Evolutionary conservation across 2,329 filamentous ascomycete genomes (phyloP), one percentile per base, ranked within the genome.

Genomic region (Alternaria arbusti): DNA sequence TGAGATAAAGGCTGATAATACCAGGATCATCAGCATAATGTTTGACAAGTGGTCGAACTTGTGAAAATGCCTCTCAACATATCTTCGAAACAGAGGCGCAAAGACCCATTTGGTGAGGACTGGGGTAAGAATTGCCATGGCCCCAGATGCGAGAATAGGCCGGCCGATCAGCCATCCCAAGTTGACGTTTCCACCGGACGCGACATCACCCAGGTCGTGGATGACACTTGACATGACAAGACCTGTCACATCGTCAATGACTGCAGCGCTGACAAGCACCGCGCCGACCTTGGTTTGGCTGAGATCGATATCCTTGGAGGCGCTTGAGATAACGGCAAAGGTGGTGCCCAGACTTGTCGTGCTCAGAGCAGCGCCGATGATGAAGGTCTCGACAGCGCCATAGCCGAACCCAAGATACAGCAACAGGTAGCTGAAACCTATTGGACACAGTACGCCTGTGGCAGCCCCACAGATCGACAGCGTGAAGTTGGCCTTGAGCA

Each of bases 201-300:
- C 63, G 4, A 74, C 54, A 2, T 50, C 50, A 11, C 73, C 73
- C 2, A 77, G 59, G 30, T 74, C 65, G 43, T 71, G 66, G 40
- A 77, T 74, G 15, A 74, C 76, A 28, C 70, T 71, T 28, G 81
- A 80, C 68, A 83, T 81, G 54, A 84, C 79, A 11, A 84, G 78
- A 3, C 82, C 82, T 1, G 80, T 78, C 1, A 84, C 81, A 68
- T 84, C 82, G 67, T 84, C 82, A 36, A 84, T 82, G 22, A 84
- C 80, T 10, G 82, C 83, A 0, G 83, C 82, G 66, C 82, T 83
- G 51, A 84, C 78, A 4, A 84, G 79, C 1, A 84, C 77, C 11
- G 81, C 80, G 17, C 83, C 82, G 1, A 84, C 78, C 26, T 79
- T 75, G 1, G 82, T 84, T 44, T 84, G 80, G 0, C 77, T 74